These are phyloP conservation scores for Didymosphaeria variabile DNA, from an alignment of 2,329 filamentous ascomycete species.

Conservation along the genomic window DNA sequence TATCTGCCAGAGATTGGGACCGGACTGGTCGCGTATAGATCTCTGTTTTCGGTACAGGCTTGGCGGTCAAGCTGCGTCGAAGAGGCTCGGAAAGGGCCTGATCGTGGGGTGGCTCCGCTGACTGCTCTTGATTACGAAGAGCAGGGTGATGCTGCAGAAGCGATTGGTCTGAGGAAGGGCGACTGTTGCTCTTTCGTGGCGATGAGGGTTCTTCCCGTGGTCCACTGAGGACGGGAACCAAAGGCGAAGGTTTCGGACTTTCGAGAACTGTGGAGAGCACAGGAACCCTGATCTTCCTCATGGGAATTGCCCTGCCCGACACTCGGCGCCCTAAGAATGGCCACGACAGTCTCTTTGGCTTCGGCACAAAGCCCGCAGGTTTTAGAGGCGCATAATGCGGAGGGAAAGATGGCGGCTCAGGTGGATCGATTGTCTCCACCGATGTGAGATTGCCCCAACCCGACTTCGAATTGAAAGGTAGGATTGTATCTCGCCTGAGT, in stretches of 20 bases:
- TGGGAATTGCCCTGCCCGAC: slow-evolving; percentile 37
- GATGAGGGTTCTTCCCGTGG: slow-evolving; percentile 20
- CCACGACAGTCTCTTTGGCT: slow-evolving; percentile 40
- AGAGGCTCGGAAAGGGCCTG: slow-evolving; percentile 15
- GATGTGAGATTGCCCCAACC: slow-evolving; percentile 55
- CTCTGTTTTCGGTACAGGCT: slow-evolving; percentile 20
- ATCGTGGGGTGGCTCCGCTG: slow-evolving; percentile 5
- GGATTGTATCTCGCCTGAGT: slow-evolving; percentile 40
- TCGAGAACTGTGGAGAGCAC: slow-evolving; percentile 51
- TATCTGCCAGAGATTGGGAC: slow-evolving; percentile 37
- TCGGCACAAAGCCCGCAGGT: slow-evolving; percentile 27
- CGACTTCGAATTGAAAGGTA: slow-evolving; percentile 46
- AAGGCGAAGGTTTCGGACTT: slow-evolving; percentile 46
- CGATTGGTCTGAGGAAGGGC: slow-evolving; percentile 36
- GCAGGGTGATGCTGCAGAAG: slow-evolving; percentile 40
- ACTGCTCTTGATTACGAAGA: slow-evolving; percentile 29
- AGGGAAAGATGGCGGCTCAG: slow-evolving; percentile 25
- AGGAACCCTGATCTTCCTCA: slow-evolving; percentile 38
- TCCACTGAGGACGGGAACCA: slow-evolving; percentile 32
- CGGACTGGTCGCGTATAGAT: slow-evolving; percentile 29
- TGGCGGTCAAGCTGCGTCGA: slow-evolving; percentile 23
- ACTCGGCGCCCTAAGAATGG: slow-evolving; percentile 37
- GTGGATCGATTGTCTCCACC: slow-evolving; percentile 44
- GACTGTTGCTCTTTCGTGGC: slow-evolving; percentile 29
- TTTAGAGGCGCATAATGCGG: slow-evolving; percentile 37